Base-by-base conservation (phyloP, 306 rosid species). In the Canavalia ensiformis region DNA sequence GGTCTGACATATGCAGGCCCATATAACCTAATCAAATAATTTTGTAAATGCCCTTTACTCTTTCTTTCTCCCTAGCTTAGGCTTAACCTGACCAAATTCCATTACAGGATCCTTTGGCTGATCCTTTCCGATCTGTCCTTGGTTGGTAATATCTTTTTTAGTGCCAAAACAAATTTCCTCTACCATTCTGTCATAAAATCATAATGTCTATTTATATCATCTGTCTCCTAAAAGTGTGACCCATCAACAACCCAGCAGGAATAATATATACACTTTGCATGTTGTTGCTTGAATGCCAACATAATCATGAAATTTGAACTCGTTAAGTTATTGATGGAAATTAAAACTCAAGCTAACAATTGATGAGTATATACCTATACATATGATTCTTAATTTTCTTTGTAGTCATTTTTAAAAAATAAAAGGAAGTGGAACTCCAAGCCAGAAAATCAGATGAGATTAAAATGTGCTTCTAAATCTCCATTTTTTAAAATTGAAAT, bases 241-340 rank as follows among this genome's bases (percentile, higher is more conserved):
- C 54, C 55, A 37, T 29, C 63, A 80, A 49, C 56, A 30, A 30
- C 46, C n/a, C 45, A 4, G 66, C 74, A 3, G 34, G 13, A 7
- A 29, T 52, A 6, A 41, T 78, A 45, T 30, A 56, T 52, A 12
- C n/a, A 33, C 69, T 39, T 72, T 29, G 57, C 37, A 37, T 29
- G 30, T 72, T 62, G 57, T 9, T 58, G 34, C n/a, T 49, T 60
- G 8, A 39, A 50, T 55, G 35, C 42, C 66, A 59, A 76, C 39
- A 30, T 59, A 68, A 31, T 69, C 12, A 37, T 57, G 39, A 51
- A 59, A 30, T 41, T 51, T 6, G 62, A 70, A 62, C 41, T 28
- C 39, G 55, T 51, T 77, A 33, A 66, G 42, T 41, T n/a, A 62
- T 76, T 77, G 69, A 30, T 41, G 78, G 33, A 51, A 44, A 41